Evolutionary conservation across 495 filamentous ascomycete species (phyloP).

Genomic region (Trichoderma asperelloides): DNA sequence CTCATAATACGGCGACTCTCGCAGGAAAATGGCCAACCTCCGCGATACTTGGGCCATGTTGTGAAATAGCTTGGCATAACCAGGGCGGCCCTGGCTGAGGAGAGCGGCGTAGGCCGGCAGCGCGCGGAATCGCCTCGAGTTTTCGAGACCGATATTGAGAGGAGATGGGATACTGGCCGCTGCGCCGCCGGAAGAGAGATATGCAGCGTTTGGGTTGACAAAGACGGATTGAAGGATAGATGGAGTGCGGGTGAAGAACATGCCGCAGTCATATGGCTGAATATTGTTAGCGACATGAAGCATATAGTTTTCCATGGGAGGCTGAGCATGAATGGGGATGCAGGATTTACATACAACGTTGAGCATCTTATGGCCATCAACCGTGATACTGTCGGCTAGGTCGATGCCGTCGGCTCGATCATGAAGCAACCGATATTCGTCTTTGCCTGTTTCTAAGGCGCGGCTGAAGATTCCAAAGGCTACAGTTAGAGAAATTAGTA

Average conservation of each 20-base stretch:
- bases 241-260: conserved; percentile 67
- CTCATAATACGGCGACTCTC: conserved; percentile 48
- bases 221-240: conserved; percentile 54
- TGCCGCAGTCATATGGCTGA: conserved; percentile 82
- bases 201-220: conserved; percentile 78
- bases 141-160: conserved; percentile 82
- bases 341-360: conserved; percentile 53
- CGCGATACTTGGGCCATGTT: conserved; percentile 65
- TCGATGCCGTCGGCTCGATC: conserved; percentile 59
- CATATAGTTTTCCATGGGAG: neutral
- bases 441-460: conserved; percentile 45
- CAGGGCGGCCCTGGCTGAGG: conserved; percentile 60
- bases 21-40: conserved; percentile 53
- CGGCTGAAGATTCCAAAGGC: conserved; percentile 84
- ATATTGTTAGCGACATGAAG: conserved; percentile 7
- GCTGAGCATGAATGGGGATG: neutral
- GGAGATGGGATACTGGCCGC: conserved; percentile 58
- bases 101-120: conserved; percentile 80
- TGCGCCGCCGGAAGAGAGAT: conserved; percentile 44
- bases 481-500: conserved; percentile 15
- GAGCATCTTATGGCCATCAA: conserved; percentile 85
- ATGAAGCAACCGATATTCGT: conserved; percentile 50
- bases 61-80: conserved; percentile 61
- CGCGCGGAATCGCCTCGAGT: conserved; percentile 83
- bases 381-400: conserved; percentile 75